Percentiles rank a stretch among this genome's conserved stretches.
phyloP scores from a whole-genome alignment of 2,329 filamentous ascomycete genomes.

The Verticillium nubilum region DNA sequence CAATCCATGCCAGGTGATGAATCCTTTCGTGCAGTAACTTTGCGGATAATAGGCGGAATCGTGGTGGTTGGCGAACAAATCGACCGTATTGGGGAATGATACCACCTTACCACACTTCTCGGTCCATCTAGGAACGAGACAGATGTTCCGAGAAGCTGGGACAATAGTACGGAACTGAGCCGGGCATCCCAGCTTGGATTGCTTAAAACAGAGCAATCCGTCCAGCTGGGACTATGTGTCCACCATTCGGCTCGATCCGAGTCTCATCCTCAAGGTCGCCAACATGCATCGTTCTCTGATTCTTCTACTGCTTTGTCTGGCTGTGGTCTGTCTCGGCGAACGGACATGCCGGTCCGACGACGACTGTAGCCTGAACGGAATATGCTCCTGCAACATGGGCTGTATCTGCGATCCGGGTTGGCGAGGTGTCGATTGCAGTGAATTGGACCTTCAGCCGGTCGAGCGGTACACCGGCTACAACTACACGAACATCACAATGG shows the following conservation, averaged over 20 bases:
- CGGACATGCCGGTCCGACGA: slow-evolving; percentile 16
- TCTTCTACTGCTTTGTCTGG: background rate
- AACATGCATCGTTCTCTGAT: background rate
- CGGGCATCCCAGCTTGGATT: too few relatives aligned
- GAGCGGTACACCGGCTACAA: slow-evolving; percentile 38
- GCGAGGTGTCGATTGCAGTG: slow-evolving; percentile 35
- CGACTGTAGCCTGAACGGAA: slow-evolving; percentile 24
- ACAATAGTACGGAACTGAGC: too few relatives aligned
- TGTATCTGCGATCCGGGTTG: slow-evolving; percentile 35
- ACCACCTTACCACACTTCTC: background rate
- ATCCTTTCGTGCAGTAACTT: background rate
- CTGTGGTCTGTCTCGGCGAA: background rate
- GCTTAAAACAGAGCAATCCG: too few relatives aligned
- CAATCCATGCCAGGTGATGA: background rate
- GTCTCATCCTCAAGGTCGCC: background rate
- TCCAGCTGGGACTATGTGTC: too few relatives aligned
- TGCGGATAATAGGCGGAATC: background rate
- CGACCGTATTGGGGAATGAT: background rate
- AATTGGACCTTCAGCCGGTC: slow-evolving; percentile 36
- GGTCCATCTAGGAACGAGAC: background rate
- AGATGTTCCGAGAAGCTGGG: too few relatives aligned
- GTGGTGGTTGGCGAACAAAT: background rate
- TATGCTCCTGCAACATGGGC: slow-evolving; percentile 11
- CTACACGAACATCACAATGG: slow-evolving; percentile 9
- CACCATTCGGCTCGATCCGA: background rate